Base-by-base conservation (phyloP, 2,329 filamentous ascomycete species). In the Lecanoromycetidae sp. region DNA sequence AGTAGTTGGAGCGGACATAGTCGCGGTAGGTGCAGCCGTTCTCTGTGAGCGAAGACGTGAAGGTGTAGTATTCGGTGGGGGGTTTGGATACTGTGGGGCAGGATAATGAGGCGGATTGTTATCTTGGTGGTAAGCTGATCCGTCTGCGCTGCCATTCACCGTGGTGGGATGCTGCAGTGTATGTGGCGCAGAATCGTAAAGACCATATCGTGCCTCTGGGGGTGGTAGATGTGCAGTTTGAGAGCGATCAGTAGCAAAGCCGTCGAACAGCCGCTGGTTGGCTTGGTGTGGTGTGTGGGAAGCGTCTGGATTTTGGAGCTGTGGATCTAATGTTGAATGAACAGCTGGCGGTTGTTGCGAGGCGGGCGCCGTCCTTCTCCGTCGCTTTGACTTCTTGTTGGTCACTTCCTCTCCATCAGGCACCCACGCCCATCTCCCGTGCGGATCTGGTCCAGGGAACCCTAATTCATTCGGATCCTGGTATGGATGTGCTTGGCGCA, bases 361-460 rank as follows among this genome's bases (percentile, higher is more conserved):
- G 4, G 25, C 27, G 7, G 37, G 36, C 7, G 23, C 40, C 5
- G 35, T 33, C 30, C 42, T 44, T 19, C 33, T 26, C 38, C 34
- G 46, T 23, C 39, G 46, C 37, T 46, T 49, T 29, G 40, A 41
- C 23, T 42, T 50, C 41, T 50, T 54, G 29, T 34, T 49, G 9
- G 35, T 48, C 15, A 53, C 43, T 23, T 53, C 45, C 17, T 55
- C 53, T 5, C 51, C 53, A 13, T 53, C 51, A n/a, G 40, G 43
- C 10, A 53, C 48, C 53, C 53, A 55, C 19, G 45, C 53, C 53
- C 53, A 55, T 13, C 49, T 41, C 4, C 53, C 53, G 8, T 44
- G 46, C 7, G 38, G 29, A 17, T 46, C 49, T 2, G 53, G 53
- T 12, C 53, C 51, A 35, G 53, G 53, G 12, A 55, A 37, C 10